Evolutionary conservation across 305 asterid genomes (phyloP).

Genomic region (Solanum hybrid): DNA sequence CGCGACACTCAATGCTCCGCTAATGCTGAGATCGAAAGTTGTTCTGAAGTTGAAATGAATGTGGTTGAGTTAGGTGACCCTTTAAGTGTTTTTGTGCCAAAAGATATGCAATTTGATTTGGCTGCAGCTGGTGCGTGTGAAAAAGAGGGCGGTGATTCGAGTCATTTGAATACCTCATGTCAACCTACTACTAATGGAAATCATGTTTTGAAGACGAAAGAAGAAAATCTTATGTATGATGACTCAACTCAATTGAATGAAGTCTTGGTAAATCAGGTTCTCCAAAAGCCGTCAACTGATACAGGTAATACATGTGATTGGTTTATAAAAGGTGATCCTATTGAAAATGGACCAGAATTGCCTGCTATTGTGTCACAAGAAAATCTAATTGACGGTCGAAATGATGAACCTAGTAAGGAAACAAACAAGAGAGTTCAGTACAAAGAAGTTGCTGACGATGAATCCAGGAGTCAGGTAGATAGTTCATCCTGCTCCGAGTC

Average conservation of each 20-base stretch:
- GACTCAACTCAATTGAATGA: not conserved
- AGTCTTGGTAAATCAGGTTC: not conserved
- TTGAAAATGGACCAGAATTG: not conserved
- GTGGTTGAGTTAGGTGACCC: not conserved
- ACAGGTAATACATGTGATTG: not conserved
- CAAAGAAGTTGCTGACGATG: not conserved
- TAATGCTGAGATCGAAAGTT: not conserved
- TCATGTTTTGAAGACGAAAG: not conserved
- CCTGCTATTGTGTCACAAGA: not conserved
- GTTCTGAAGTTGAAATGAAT: not conserved
- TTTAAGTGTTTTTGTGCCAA: not conserved
- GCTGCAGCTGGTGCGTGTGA: not conserved
- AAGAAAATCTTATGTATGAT: not conserved
- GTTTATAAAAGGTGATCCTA: not conserved
- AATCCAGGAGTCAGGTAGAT: not conserved
- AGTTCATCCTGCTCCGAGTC: constrained; percentile 17
- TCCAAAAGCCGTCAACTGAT: not conserved
- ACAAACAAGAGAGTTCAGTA: not conserved
- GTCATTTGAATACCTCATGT: not conserved
- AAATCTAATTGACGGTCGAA: not conserved
- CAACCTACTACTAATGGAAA: not conserved
- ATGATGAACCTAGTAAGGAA: not conserved
- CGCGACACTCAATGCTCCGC: not conserved
- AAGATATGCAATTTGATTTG: not conserved
- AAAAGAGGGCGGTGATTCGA: not conserved